Percentiles rank a stretch among this genome's conserved stretches.
phyloP scores from a whole-genome alignment of 495 filamentous ascomycete species.

The Aspergillus taichungensis region DNA sequence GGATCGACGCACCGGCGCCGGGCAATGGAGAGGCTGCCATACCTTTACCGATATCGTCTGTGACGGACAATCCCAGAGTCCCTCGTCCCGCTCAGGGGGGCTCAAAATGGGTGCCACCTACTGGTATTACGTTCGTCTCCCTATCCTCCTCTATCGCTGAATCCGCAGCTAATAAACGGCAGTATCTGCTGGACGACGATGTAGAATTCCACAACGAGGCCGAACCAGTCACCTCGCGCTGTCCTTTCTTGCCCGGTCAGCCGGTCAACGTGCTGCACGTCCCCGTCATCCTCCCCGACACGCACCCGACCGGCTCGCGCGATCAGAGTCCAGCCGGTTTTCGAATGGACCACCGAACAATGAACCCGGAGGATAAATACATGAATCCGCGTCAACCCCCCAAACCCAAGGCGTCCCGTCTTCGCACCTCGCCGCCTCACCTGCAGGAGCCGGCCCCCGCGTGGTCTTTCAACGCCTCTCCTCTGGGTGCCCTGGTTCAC shows the following conservation, averaged over 20 bases:
- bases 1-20: conserved; percentile 57
- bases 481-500: conserved; percentile 17
- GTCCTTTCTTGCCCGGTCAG: conserved; percentile 81
- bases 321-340: conserved; percentile 28
- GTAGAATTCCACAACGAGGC: conserved; percentile 63
- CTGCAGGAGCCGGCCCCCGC: conserved; percentile 26
- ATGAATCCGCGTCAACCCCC: conserved; percentile 58
- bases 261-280: conserved; percentile 74
- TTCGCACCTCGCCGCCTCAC: conserved; percentile 49
- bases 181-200: conserved; percentile 75
- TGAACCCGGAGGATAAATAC: conserved; percentile 72
- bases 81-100: conserved; percentile 59
- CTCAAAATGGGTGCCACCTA: conserved; percentile 89
- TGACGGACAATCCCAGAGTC: conserved; percentile 53
- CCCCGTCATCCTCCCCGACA: conserved; percentile 54
- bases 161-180: conserved; percentile 10
- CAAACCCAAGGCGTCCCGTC: conserved; percentile 37
- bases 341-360: conserved; percentile 51
- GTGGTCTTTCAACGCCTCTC: conserved; percentile 21
- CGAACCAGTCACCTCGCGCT: conserved; percentile 64
- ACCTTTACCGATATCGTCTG: conserved; percentile 75
- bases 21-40: conserved; percentile 79
- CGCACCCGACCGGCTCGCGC: conserved; percentile 26
- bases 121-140: conserved; percentile 75
- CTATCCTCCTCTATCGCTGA: not conserved